Evolutionary conservation across 2,329 filamentous ascomycete genomes (phyloP).

Genomic region (Aspergillus brunneoviolaceus): DNA sequence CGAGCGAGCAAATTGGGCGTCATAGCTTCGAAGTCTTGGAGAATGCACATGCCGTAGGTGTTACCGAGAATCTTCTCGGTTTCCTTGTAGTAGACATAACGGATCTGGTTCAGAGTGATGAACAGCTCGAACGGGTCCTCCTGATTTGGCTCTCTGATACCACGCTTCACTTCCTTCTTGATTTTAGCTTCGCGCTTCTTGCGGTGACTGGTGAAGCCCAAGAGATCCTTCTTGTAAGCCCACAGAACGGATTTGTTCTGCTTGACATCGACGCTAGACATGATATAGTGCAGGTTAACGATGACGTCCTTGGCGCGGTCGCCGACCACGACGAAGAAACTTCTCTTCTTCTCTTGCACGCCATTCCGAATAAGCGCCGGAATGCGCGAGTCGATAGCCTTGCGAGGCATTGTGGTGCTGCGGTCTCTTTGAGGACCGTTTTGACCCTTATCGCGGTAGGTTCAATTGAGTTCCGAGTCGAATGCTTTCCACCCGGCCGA

Average conservation of each 20-base stretch:
- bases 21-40: constrained; percentile 96
- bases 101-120: constrained; percentile 92
- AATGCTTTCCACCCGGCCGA: neutral
- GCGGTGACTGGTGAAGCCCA: constrained; percentile 92
- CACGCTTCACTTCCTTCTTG: constrained; percentile 95
- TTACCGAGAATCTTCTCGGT: constrained; percentile 98
- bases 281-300: constrained; percentile 89
- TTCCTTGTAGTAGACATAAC: constrained; percentile 99
- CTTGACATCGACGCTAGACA: constrained; percentile 85
- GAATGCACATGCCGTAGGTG: constrained; percentile 96
- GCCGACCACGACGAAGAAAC: constrained; percentile 95
- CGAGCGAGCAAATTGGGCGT: constrained; percentile 95
- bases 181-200: constrained; percentile 99
- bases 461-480: neutral
- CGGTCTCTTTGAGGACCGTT: neutral
- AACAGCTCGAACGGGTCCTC: constrained; percentile 98
- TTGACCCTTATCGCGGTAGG: constrained; percentile 2
- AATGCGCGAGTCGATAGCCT: constrained; percentile 79
- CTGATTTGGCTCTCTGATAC: constrained; percentile 84
- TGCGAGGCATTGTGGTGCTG: constrained; percentile 41
- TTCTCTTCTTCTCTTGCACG: constrained; percentile 90
- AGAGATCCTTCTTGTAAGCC: constrained; percentile 97
- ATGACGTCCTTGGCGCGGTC: constrained; percentile 95
- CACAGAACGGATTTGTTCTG: constrained; percentile 95
- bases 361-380: constrained; percentile 89